A percentile compares a stretch with the other conserved stretches of the same genome.
Evolutionary conservation across 306 rosid species (phyloP).

Genomic region (Hylodesmum podocarpum): DNA sequence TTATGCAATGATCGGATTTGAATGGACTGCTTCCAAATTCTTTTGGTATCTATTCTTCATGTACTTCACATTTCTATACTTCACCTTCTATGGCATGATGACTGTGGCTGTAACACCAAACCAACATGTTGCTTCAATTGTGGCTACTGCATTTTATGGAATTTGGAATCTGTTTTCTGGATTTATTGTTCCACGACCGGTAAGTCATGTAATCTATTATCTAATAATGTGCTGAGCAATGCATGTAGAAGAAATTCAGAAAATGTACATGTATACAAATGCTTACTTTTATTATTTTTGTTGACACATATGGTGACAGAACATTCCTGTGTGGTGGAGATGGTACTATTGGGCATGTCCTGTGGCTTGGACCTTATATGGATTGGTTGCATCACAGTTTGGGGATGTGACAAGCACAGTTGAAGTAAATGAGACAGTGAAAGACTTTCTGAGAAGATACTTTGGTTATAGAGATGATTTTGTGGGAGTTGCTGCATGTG

Average conservation of each 20-base stretch:
- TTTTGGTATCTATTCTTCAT: constrained; percentile 66
- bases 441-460: constrained; percentile 38
- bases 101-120: constrained; percentile 68
- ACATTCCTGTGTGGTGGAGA: constrained; percentile 82
- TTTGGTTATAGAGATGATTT: constrained; percentile 48
- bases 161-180: constrained; percentile 78
- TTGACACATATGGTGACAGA: background rate
- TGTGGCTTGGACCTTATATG: constrained; percentile 68
- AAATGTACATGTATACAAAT: background rate
- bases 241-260: background rate
- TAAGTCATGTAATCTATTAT: constrained; percentile 26
- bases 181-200: constrained; percentile 56
- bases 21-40: constrained; percentile 53
- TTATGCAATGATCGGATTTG: constrained; percentile 68
- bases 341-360: constrained; percentile 79
- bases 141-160: constrained; percentile 53
- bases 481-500: constrained; percentile 38
- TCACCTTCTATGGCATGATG: constrained; percentile 81
- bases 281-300: background rate
- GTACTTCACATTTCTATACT: constrained; percentile 61
- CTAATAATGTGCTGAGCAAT: background rate
- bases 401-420: constrained; percentile 42
- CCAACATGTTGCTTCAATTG: constrained; percentile 54
- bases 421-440: constrained; percentile 33
- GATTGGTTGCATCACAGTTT: constrained; percentile 60